Percentiles rank a stretch among this genome's conserved stretches.
Conservation (phyloP, 2,329 filamentous ascomycete species). For the Clonostachys sp. region DNA sequence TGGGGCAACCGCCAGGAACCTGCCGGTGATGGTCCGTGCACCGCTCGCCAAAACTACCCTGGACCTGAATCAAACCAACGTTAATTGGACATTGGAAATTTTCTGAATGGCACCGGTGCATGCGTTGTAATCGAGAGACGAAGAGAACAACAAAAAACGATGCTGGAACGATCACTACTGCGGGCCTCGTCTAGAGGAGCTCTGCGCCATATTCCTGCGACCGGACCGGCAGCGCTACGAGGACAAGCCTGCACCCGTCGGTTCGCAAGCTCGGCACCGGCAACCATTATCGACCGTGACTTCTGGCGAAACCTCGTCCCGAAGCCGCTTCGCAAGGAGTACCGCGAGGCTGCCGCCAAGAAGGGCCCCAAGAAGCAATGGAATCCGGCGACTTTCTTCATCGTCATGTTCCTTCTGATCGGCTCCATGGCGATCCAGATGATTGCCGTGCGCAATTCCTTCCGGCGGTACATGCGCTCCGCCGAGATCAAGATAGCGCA, state of each 20-base stretch:
- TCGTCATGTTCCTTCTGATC: slow-evolving; percentile 78
- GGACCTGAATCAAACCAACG: too few species aligned
- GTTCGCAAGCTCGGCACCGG: slow-evolving; percentile 22
- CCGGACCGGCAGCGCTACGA: not conserved
- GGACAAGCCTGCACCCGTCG: slow-evolving; percentile 18
- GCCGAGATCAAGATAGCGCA: slow-evolving; percentile 75
- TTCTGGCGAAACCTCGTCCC: slow-evolving; percentile 71
- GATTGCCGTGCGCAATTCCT: slow-evolving; percentile 74
- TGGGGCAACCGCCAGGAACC: slow-evolving; percentile 23
- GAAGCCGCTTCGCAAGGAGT: slow-evolving; percentile 53
- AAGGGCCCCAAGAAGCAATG: slow-evolving; percentile 49
- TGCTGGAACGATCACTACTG: too few species aligned
- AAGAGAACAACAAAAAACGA: too few species aligned
- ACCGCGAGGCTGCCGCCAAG: slow-evolving; percentile 29
- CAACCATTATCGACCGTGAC: slow-evolving; percentile 48
- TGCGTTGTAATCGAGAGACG: too few species aligned
- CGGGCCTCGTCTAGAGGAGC: too few species aligned
- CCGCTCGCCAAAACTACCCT: too few species aligned
- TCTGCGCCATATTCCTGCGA: slow-evolving; percentile 2
- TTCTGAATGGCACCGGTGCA: too few species aligned
- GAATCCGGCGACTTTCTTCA: slow-evolving; percentile 81
- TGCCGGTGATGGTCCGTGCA: not conserved
- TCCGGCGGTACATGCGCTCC: slow-evolving; percentile 65
- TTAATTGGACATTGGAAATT: too few species aligned
- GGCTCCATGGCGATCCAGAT: slow-evolving; percentile 95